Evolutionary conservation across 305 asterid species (phyloP).

Genomic region (Fraxinus dipetala): DNA sequence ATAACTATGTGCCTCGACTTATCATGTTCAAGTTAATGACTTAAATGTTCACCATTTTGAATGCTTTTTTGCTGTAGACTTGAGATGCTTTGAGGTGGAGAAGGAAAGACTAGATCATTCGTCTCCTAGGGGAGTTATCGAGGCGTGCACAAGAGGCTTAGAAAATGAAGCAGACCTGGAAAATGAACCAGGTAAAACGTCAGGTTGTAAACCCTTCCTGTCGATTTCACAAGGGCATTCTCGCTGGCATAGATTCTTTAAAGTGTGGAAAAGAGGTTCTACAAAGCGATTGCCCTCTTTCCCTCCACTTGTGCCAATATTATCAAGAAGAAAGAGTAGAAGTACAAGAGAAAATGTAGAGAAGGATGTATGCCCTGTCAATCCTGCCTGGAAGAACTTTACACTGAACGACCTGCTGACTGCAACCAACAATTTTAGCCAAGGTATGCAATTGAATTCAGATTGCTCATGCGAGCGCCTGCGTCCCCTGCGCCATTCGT

Average conservation of each 20-base stretch:
- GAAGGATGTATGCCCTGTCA: slow-evolving; percentile 18
- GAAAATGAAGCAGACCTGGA: neutral
- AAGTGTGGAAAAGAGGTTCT: slow-evolving; percentile 28
- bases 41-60: neutral
- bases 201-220: neutral
- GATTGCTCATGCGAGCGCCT: neutral
- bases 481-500: neutral
- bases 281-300: slow-evolving; percentile 32
- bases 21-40: neutral
- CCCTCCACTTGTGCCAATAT: slow-evolving; percentile 32
- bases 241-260: slow-evolving; percentile 34
- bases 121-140: slow-evolving; percentile 33
- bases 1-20: neutral
- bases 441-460: slow-evolving; percentile 31
- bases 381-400: slow-evolving; percentile 44
- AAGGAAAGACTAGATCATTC: slow-evolving; percentile 24
- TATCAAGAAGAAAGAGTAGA: slow-evolving; percentile 32
- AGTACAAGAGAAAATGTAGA: slow-evolving; percentile 29
- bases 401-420: slow-evolving; percentile 35
- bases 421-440: slow-evolving; percentile 53
- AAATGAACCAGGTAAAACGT: neutral
- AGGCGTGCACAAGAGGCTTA: slow-evolving; percentile 26
- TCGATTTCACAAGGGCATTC: slow-evolving; percentile 20
- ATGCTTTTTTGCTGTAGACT: slow-evolving; percentile 26
- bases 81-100: slow-evolving; percentile 32